Evolutionary conservation across 139 green algal genomes (phyloP).

Genomic region (Micromonas commoda): DNA sequence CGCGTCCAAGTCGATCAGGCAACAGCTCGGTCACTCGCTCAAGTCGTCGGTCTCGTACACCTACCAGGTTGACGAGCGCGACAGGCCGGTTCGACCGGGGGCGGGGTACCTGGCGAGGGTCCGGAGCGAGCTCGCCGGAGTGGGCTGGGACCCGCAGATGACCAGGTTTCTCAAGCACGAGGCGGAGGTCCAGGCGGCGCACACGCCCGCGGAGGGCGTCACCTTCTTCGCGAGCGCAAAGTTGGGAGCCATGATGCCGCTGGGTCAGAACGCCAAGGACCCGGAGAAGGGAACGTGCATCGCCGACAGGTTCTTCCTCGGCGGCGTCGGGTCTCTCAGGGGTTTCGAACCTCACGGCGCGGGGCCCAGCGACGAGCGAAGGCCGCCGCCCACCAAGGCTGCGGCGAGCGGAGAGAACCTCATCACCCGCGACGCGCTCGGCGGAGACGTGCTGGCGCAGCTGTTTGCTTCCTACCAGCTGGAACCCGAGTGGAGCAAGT

Average conservation of each 20-base stretch:
- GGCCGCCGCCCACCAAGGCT: neutral
- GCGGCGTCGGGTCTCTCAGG: conserved; percentile 26
- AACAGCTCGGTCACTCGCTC: conserved; percentile 22
- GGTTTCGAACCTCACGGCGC: conserved; percentile 14
- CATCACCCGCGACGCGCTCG: neutral
- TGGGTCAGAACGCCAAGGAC: neutral
- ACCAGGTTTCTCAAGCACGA: conserved; percentile 3
- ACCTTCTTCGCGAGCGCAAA: neutral
- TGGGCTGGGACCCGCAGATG: neutral
- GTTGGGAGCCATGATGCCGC: neutral
- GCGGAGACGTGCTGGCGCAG: conserved; percentile 6
- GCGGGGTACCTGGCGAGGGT: neutral
- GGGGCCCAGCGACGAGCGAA: conserved; percentile 13
- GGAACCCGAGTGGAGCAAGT: conserved; percentile 6
- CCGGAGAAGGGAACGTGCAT: neutral
- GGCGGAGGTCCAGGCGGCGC: neutral
- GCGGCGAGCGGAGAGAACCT: neutral
- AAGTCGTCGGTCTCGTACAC: conserved; percentile 25
- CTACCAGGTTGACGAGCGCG: neutral
- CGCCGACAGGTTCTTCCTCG: conserved; percentile 31
- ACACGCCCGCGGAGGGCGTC: neutral
- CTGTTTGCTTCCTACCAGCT: neutral
- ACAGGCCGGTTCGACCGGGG: neutral
- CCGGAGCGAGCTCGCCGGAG: conserved; percentile 13
- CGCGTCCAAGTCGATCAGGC: conserved; percentile 13